Base-by-base conservation (phyloP, 1,284 basidiomycete species). In the Lignosus rhinocerotis region DNA sequence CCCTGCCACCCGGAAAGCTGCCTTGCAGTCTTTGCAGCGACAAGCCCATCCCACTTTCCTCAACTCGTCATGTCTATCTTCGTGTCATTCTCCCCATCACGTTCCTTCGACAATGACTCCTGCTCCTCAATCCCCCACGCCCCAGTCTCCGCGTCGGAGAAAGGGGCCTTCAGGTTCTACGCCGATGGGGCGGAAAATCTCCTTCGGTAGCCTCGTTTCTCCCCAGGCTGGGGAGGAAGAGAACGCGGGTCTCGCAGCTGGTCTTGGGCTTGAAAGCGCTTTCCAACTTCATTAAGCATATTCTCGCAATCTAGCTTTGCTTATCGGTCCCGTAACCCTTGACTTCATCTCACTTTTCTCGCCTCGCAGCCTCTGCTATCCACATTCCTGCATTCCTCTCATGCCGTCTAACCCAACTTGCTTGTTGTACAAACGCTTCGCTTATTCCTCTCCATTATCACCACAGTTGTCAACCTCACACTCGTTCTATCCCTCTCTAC, bases 211-310 rank as follows among this genome's bases (percentile, higher is more conserved):
- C 60, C 62, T 82, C 55, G 67, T 66, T 36, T 63, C 72, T 8
- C 67, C 75, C 11, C 69, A 69, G 19, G n/a, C n/a, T n/a, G n/a
- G n/a, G n/a, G 70, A 71, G 51, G 73, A 70, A 51, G 77, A 77
- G 47, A 58, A 59, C 45, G 42, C 58, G n/a, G 53, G 53, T 9
- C 64, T 67, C 2, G 67, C 67, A 12, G 68, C 64, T 19, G 71
- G 70, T 25, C 59, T 59, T 42, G 72, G 72, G 17, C 72, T 87
- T 43, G 85, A 76, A 9, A 86, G 84, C 66, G 85, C 85, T 17
- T 86, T 88, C 71, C 82, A 87, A 67, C 69, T 87, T 71, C 72
- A 75, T 52, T 86, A 70, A 74, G 25, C 6, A 2, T 25, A 38
- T 38, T 38, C 36, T 38, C 10, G 36, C 16, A 10, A 10, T 14